A percentile compares a stretch with the other conserved stretches of the same genome.
These are phyloP conservation scores for Solanum chiquidenum DNA, from an alignment of 257 asterid species.

Conservation along the genomic window DNA sequence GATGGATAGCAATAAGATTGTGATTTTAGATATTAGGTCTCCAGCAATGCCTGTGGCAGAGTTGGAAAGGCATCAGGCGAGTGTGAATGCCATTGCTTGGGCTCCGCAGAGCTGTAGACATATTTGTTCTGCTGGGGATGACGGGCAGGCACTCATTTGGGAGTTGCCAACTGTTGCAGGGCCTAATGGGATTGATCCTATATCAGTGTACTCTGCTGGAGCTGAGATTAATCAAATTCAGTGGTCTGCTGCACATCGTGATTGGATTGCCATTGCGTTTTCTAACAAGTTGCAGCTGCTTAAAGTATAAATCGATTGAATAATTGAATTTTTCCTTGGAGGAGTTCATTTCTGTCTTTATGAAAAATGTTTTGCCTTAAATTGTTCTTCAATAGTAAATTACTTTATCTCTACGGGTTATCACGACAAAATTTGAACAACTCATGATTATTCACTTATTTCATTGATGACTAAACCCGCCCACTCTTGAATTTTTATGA, in stretches of 20 bases:
- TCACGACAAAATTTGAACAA: background rate
- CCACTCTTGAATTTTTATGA: background rate
- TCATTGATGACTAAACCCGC: background rate
- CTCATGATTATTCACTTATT: no score
- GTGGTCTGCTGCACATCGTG: slow-evolving; percentile 77
- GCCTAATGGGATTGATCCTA: slow-evolving; percentile 88
- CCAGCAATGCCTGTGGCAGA: slow-evolving; percentile 88
- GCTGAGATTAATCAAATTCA: slow-evolving; percentile 86
- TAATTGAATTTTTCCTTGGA: background rate
- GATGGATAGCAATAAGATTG: slow-evolving; percentile 83
- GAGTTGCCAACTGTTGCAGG: slow-evolving; percentile 90
- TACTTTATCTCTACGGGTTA: background rate
- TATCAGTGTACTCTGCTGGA: slow-evolving; percentile 55
- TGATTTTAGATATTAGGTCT: slow-evolving; percentile 73
- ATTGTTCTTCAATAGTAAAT: background rate
- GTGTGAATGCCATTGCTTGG: slow-evolving; percentile 90
- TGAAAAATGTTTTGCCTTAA: background rate
- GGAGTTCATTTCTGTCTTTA: background rate
- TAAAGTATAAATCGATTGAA: slow-evolving; percentile 47
- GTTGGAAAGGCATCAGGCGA: slow-evolving; percentile 70
- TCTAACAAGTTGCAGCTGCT: slow-evolving; percentile 85
- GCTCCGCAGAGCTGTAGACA: slow-evolving; percentile 89
- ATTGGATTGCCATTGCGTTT: slow-evolving; percentile 82
- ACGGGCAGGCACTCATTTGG: slow-evolving; percentile 84
- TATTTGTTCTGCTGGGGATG: slow-evolving; percentile 88